These are phyloP conservation scores for Diplodia sapinea DNA, from an alignment of 2,329 filamentous ascomycete genomes.

Conservation along the genomic window DNA sequence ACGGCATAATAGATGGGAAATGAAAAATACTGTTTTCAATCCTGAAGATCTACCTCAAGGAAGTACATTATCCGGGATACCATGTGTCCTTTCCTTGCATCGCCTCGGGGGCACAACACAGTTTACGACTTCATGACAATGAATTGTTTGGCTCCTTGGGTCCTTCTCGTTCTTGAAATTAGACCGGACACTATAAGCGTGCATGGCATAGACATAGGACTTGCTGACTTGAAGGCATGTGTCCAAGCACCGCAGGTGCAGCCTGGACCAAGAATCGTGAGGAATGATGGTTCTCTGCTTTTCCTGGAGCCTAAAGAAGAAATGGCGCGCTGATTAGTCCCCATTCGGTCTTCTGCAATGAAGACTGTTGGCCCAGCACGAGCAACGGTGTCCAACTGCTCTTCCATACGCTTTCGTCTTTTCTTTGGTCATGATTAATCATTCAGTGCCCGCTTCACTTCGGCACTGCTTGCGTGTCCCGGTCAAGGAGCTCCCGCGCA, in stretches of 20 bases:
- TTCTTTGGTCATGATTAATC: background rate
- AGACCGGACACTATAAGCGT: background rate
- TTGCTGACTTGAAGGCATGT: background rate
- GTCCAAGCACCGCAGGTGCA: background rate
- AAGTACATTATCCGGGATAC: no score
- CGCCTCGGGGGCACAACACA: background rate
- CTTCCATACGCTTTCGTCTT: background rate
- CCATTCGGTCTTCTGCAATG: background rate
- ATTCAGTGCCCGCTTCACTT: constrained; percentile 1
- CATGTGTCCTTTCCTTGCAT: background rate
- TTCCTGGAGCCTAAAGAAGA: background rate
- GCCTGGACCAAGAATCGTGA: no score
- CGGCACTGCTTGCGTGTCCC: constrained; percentile 46
- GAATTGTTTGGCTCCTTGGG: background rate
- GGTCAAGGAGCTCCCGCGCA: constrained; percentile 69
- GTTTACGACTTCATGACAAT: background rate
- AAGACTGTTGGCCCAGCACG: background rate
- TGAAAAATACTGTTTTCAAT: no score
- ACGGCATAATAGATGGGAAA: no score
- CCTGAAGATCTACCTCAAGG: no score
- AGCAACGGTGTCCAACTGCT: no score
- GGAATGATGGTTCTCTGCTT: background rate
- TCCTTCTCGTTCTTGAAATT: background rate
- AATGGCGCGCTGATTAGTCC: background rate
- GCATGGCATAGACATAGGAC: background rate